Evolutionary conservation across 2,329 filamentous ascomycete genomes (phyloP).

Genomic region (Exophiala spinifera): DNA sequence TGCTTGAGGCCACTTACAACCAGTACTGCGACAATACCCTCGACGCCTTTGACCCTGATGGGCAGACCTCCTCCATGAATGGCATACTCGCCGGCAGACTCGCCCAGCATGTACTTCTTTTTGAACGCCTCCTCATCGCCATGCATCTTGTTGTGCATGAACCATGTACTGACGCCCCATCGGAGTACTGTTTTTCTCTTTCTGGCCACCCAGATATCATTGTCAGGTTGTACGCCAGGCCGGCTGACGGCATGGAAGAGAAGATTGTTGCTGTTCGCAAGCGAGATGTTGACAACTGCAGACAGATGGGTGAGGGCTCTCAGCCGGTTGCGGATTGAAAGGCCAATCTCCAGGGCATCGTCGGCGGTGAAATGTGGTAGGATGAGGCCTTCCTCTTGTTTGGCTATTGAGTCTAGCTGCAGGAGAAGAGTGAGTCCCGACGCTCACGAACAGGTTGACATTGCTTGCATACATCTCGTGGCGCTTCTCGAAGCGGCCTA

Average conservation of each 20-base stretch:
- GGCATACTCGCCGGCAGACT: conserved; percentile 60
- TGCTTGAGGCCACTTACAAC: conserved; percentile 75
- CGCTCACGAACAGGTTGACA: background rate
- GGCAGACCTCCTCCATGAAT: conserved; percentile 77
- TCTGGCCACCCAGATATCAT: conserved; percentile 66
- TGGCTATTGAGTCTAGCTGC: conserved; percentile 23
- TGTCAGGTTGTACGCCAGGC: conserved; percentile 66
- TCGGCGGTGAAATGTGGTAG: conserved; percentile 40
- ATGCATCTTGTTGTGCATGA: conserved; percentile 64
- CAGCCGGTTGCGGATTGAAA: conserved; percentile 38
- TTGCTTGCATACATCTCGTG: conserved; percentile 21
- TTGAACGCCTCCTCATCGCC: conserved; percentile 65
- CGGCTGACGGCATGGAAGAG: conserved; percentile 70
- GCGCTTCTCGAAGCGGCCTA: conserved; percentile 18
- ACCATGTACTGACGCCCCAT: conserved; percentile 69
- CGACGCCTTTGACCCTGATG: conserved; percentile 67
- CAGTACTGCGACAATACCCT: conserved; percentile 67
- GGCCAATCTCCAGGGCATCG: conserved; percentile 40
- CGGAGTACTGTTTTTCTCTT: conserved; percentile 71
- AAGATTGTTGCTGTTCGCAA: conserved; percentile 49
- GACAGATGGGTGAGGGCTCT: conserved; percentile 36
- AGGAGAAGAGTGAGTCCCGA: background rate
- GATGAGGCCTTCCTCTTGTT: conserved; percentile 26
- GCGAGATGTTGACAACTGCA: conserved; percentile 41
- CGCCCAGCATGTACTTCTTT: conserved; percentile 61